These are phyloP conservation scores for Polyporus arcularius DNA, from an alignment of 768 basidiomycete species.

Conservation along the genomic window DNA sequence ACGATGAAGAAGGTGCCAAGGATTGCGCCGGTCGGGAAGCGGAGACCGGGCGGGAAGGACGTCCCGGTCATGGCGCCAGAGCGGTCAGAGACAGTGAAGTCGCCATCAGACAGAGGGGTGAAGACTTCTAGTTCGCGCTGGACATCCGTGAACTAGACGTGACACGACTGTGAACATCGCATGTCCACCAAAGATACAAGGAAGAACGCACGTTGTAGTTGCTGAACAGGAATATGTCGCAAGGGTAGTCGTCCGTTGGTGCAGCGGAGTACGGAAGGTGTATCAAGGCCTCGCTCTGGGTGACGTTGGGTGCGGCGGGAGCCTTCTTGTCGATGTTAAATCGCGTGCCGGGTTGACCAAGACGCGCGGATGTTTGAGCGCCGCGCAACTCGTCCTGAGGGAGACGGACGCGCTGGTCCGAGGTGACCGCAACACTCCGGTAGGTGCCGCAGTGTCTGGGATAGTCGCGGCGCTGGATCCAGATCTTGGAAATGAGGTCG, in stretches of 20 bases:
- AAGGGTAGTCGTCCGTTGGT: slow-evolving; percentile 74
- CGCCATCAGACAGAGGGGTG: slow-evolving; percentile 72
- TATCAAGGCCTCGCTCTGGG: slow-evolving; percentile 57
- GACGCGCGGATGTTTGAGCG: slow-evolving; percentile 28
- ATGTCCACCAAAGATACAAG: background rate
- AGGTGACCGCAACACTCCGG: slow-evolving; percentile 87
- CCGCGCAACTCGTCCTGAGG: slow-evolving; percentile 61
- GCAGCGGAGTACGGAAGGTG: slow-evolving; percentile 78
- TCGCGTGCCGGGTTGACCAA: slow-evolving; percentile 59
- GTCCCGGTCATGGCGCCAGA: slow-evolving; percentile 80
- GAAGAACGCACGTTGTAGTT: slow-evolving; percentile 83
- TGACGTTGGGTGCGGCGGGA: slow-evolving; percentile 46
- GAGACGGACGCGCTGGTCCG: slow-evolving; percentile 64
- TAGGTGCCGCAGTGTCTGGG: slow-evolving; percentile 97
- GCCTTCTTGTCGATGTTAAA: slow-evolving; percentile 53
- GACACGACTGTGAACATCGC: background rate
- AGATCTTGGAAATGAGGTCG: slow-evolving; percentile 69
- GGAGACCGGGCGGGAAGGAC: slow-evolving; percentile 88
- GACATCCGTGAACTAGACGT: slow-evolving; percentile 82
- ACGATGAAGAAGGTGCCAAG: slow-evolving; percentile 90
- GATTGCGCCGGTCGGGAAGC: slow-evolving; percentile 94
- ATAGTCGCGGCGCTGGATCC: slow-evolving; percentile 81
- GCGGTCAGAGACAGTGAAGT: slow-evolving; percentile 79
- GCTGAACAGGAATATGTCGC: slow-evolving; percentile 89
- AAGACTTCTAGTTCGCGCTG: slow-evolving; percentile 94